These are phyloP conservation scores for Talaromyces verruculosus DNA, from an alignment of 2,329 filamentous ascomycete genomes.

Conservation along the genomic window DNA sequence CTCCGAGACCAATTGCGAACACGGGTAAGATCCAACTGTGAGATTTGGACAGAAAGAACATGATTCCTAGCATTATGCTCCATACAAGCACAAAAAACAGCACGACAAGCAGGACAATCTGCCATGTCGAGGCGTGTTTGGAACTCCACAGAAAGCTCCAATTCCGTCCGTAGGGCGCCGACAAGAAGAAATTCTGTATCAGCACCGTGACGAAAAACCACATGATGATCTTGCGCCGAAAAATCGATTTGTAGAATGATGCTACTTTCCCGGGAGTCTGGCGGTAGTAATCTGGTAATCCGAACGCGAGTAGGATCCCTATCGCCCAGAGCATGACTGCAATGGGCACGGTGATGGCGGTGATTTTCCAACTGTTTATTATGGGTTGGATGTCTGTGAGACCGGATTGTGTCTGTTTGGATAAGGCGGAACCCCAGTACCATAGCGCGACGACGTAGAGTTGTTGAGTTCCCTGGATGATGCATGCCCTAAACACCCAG, in stretches of 20 bases:
- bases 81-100: constrained; percentile 57
- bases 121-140: constrained; percentile 57
- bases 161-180: constrained; percentile 65
- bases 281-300: constrained; percentile 67
- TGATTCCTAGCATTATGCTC: constrained; percentile 40
- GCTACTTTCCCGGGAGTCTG: constrained; percentile 64
- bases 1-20: constrained; percentile 64
- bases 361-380: constrained; percentile 48
- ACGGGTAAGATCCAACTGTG: constrained; percentile 68
- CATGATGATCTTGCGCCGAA: constrained; percentile 63
- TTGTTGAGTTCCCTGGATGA: constrained; percentile 67
- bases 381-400: constrained; percentile 40
- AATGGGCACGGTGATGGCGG: constrained; percentile 59
- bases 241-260: constrained; percentile 63
- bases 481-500: constrained; percentile 66
- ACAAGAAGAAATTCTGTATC: constrained; percentile 67
- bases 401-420: constrained; percentile 40
- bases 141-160: constrained; percentile 65
- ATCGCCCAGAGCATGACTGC: constrained; percentile 58
- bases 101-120: constrained; percentile 54
- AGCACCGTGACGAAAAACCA: constrained; percentile 67
- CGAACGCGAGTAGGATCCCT: constrained; percentile 57
- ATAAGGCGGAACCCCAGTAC: constrained; percentile 59
- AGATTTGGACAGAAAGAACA: constrained; percentile 54
- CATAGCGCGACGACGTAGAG: constrained; percentile 64